Evolutionary conservation across 768 basidiomycete genomes (phyloP), one percentile per base, ranked within the genome.

Genomic region (Strobilomyces dryophilus): DNA sequence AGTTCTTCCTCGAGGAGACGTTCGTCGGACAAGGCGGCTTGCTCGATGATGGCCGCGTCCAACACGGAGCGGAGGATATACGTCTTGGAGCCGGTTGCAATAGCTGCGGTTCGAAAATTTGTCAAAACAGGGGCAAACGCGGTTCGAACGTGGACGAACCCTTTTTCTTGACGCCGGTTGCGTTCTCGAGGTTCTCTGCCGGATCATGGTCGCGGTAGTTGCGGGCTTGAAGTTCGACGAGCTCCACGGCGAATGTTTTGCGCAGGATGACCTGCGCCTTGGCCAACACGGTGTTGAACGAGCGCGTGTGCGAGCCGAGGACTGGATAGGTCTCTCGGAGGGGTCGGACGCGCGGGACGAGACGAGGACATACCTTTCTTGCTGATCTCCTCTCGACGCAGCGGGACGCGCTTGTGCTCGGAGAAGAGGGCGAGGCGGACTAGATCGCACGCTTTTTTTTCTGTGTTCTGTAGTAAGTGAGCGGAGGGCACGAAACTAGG

Each of bases 61-160:
- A 97, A 77, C 1, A 66, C 73, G 1, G 92, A 94, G 43, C 93
- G 86, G 17, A 97, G 74, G 41, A 95, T 88, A 65, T 88, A 98
- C 7, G 83, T 82, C 63, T 90, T 92, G 1, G 89, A 83, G 1
- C 87, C 82, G 3, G 77, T 63, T 6, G 80, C 72, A 10, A 79
- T 67, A 18, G 79, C 85, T 55, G 26, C 15, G 29, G 17, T 8
- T 11, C 2, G 14, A 40, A 3, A 40, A 32, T 17, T 54, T 4
- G 29, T 29, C 11, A 42, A 36, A 20, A 35, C 2, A 4, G 18
- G 12, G 11, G 1, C 24, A 15, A 24, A 47, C 5, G 8, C 3
- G 35, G 15, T 3, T n/a, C 11, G 43, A 14, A 9, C 1, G 8
- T 12, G 20, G 7, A 45, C 47, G 10, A 43, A 85, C 90, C 76